Conservation (phyloP, 345 rosid genomes). For the Hibiscus syriacus region DNA sequence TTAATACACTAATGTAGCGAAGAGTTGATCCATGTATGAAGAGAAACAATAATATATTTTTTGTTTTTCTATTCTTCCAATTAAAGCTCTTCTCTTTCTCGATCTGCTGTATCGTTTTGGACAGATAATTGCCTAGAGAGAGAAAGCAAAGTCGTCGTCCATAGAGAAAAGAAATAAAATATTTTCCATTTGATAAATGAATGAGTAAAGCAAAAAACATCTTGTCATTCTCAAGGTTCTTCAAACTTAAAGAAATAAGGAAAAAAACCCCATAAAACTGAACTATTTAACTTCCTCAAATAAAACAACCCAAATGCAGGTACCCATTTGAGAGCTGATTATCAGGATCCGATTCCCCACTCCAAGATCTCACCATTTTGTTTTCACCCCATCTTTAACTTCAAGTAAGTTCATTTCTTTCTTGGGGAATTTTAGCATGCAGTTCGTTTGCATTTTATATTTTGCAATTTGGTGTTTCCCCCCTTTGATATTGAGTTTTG, state of each 20-base stretch:
- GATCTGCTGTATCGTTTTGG: constrained; percentile 30
- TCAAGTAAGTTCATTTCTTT: too few relatives aligned
- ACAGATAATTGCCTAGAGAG: constrained; percentile 29
- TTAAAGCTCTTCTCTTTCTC: constrained; percentile 12
- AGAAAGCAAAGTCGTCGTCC: constrained; percentile 18
- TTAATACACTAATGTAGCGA: too few relatives aligned
- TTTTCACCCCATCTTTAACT: not conserved
- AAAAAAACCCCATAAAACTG: not conserved
- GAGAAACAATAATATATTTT: too few relatives aligned
- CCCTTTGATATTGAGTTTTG: not conserved
- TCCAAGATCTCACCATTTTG: constrained; percentile 52
- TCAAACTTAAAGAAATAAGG: constrained; percentile 17
- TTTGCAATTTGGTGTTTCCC: not conserved
- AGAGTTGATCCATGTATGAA: too few relatives aligned
- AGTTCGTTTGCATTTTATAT: constrained; percentile 18
- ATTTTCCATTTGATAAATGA: constrained; percentile 28
- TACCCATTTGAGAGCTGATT: constrained; percentile 26
- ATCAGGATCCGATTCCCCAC: constrained; percentile 24
- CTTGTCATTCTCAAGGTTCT: constrained; percentile 39
- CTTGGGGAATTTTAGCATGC: too few relatives aligned
- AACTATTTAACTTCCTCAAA: not conserved
- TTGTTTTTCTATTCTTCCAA: too few relatives aligned
- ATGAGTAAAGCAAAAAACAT: constrained; percentile 15
- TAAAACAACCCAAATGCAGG: constrained; percentile 23
- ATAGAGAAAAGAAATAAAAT: constrained; percentile 12